Conservation (phyloP, 352 stramenopile species). For the Phytophthora capsici region DNA sequence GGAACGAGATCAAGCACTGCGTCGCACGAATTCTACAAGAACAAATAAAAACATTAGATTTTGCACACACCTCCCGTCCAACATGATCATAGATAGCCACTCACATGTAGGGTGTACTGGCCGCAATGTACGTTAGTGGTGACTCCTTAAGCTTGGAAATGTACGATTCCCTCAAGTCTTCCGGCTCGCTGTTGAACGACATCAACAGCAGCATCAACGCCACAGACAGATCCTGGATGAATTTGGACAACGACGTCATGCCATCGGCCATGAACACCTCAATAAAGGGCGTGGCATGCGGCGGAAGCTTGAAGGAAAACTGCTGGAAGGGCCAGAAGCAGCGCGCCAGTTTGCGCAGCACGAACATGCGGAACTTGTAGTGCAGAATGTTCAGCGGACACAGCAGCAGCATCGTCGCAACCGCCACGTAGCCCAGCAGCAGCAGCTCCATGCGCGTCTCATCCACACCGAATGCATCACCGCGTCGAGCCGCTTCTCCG, state of each 20-base stretch:
- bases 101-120: constrained; percentile 79
- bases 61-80: background rate
- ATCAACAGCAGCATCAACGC: constrained; percentile 68
- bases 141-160: constrained; percentile 78
- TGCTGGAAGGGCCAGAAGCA: constrained; percentile 78
- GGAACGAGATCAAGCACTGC: constrained; percentile 85
- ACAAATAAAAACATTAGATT: constrained; percentile 11
- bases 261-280: constrained; percentile 85
- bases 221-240: constrained; percentile 74
- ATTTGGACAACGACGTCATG: constrained; percentile 87
- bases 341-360: constrained; percentile 53
- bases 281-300: constrained; percentile 69
- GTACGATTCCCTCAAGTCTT: constrained; percentile 60
- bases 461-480: constrained; percentile 53
- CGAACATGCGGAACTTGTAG: constrained; percentile 69
- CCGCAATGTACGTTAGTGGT: constrained; percentile 72
- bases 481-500: constrained; percentile 45
- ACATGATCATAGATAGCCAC: constrained; percentile 11
- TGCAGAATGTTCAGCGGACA: constrained; percentile 76
- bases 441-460: constrained; percentile 74
- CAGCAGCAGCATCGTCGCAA: constrained; percentile 52
- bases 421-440: constrained; percentile 65
- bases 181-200: constrained; percentile 54
- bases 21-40: constrained; percentile 68
- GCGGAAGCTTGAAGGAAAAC: constrained; percentile 57